Percentiles rank a stretch among this genome's conserved stretches.
These are phyloP conservation scores for Vigna nakashimae DNA, from an alignment of 306 rosid species.

Conservation along the genomic window DNA sequence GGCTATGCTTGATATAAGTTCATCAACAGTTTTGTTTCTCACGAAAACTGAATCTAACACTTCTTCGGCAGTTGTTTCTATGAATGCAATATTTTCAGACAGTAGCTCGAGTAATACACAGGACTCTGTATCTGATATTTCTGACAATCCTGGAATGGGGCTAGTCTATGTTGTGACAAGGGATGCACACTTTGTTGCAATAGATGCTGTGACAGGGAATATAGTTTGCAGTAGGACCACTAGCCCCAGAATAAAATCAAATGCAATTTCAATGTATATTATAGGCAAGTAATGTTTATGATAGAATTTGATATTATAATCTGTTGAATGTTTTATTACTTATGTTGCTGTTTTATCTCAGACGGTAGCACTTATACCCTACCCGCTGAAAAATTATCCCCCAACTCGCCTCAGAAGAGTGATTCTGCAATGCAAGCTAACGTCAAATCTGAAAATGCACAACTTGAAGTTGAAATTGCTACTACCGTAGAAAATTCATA, in stretches of 20 bases:
- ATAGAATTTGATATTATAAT: constrained; percentile 35
- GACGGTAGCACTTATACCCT: constrained; percentile 56
- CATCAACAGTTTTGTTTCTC: constrained; percentile 71
- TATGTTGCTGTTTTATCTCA: constrained; percentile 51
- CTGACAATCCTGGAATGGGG: constrained; percentile 53
- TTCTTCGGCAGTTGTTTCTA: constrained; percentile 64
- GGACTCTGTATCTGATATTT: constrained; percentile 54
- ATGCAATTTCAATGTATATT: constrained; percentile 69
- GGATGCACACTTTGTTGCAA: constrained; percentile 59
- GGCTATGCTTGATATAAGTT: constrained; percentile 70
- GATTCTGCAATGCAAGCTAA: constrained; percentile 50
- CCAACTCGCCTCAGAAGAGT: constrained; percentile 45
- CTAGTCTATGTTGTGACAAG: constrained; percentile 60
- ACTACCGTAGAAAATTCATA: constrained; percentile 48
- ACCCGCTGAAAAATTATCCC: constrained; percentile 47
- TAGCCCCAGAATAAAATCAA: constrained; percentile 53
- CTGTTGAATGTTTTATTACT: constrained; percentile 26
- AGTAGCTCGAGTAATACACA: constrained; percentile 49
- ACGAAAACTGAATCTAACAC: constrained; percentile 58
- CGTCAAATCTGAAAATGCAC: constrained; percentile 55
- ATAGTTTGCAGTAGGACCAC: constrained; percentile 56
- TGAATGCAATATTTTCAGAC: constrained; percentile 62
- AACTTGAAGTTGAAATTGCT: constrained; percentile 50
- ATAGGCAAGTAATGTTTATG: constrained; percentile 64
- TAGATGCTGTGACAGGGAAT: constrained; percentile 63